Evolutionary conservation across 2,329 filamentous ascomycete genomes (phyloP).

Genomic region (Cladosporium sp.): DNA sequence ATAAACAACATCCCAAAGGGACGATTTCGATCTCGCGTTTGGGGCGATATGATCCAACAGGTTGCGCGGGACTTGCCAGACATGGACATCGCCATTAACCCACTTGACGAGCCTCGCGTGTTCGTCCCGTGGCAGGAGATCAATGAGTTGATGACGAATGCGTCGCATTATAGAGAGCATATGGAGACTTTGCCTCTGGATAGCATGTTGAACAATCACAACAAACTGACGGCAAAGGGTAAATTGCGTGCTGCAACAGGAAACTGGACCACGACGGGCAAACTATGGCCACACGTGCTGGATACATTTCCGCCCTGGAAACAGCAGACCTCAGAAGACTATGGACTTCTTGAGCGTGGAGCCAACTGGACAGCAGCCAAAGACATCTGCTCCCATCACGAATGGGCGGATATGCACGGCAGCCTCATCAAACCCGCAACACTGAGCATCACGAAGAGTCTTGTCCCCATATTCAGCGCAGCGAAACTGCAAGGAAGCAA

Average conservation of each 20-base stretch:
- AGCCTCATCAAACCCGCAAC: constrained; percentile 41
- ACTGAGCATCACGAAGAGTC: constrained; percentile 32
- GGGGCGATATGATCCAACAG: constrained; percentile 33
- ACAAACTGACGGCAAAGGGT: too few relatives aligned
- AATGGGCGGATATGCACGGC: constrained; percentile 39
- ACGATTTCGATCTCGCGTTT: constrained; percentile 17
- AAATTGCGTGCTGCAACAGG: too few relatives aligned
- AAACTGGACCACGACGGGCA: constrained; percentile 2
- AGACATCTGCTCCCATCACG: constrained; percentile 39
- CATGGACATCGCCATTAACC: constrained; percentile 56
- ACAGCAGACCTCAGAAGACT: not conserved
- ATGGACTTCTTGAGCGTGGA: not conserved
- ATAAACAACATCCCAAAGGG: constrained; percentile 21
- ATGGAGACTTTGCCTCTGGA: not conserved
- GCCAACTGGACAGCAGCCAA: constrained; percentile 18
- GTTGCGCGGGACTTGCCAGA: constrained; percentile 45
- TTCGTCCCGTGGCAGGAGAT: constrained; percentile 54
- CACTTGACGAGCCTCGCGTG: constrained; percentile 54
- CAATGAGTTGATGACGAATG: constrained; percentile 28
- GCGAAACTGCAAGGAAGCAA: constrained; percentile 44
- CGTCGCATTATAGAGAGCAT: not conserved
- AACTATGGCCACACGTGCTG: not conserved
- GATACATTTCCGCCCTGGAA: not conserved
- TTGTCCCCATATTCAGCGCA: constrained; percentile 44
- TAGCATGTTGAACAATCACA: too few relatives aligned